phyloP scores from a whole-genome alignment of 2,329 filamentous ascomycete genomes.

The Diaporthe humulicola region DNA sequence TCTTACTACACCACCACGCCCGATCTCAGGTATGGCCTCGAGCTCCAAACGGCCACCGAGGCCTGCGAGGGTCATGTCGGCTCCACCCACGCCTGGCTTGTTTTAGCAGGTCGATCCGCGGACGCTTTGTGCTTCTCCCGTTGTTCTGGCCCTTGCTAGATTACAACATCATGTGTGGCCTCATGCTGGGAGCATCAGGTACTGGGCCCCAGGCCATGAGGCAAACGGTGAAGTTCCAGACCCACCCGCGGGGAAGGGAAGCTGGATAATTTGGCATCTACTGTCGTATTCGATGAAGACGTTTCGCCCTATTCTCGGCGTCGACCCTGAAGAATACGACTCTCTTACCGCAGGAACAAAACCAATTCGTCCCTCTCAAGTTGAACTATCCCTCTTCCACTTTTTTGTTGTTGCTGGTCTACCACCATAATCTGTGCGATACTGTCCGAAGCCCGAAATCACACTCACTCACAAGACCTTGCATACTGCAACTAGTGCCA shows the following conservation, averaged over 20 bases:
- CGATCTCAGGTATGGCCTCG: constrained; percentile 4
- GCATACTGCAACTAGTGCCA: not conserved
- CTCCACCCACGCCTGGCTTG: constrained; percentile 17
- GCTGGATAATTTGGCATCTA: not conserved
- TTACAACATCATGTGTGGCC: constrained; percentile 1
- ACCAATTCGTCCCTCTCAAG: not conserved
- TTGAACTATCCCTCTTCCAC: not conserved
- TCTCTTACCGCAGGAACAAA: not conserved
- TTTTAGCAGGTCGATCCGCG: constrained; percentile 11
- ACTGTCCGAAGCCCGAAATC: not conserved
- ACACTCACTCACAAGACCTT: constrained; percentile 9
- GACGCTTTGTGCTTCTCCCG: constrained; percentile 15
- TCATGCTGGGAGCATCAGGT: constrained; percentile 2
- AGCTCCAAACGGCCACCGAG: constrained; percentile 14
- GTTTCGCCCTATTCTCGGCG: not conserved
- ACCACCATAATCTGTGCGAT: constrained; percentile 2
- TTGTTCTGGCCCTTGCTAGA: not conserved
- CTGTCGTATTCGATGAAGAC: not conserved
- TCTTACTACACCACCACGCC: constrained; percentile 3
- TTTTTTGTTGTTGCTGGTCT: not conserved
- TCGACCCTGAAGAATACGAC: not conserved
- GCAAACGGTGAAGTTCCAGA: not conserved
- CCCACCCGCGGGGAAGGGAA: not conserved
- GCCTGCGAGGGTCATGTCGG: not conserved
- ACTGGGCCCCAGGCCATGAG: not conserved